Base-by-base conservation (phyloP, 176 grass and related monocot genomes). In the Juncus inflexus region DNA sequence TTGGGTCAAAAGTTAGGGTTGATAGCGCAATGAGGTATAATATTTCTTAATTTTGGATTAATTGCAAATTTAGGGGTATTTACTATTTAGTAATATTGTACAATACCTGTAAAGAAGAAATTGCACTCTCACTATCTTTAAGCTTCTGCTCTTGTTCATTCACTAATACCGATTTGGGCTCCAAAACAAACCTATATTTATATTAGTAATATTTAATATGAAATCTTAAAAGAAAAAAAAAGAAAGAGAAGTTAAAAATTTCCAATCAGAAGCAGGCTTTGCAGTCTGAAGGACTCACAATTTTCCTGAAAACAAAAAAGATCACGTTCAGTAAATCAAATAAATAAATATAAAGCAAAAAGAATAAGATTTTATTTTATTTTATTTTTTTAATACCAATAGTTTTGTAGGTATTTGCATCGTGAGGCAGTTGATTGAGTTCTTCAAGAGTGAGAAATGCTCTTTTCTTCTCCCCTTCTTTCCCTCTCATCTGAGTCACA, bases 401-500 rank as follows among this genome's bases (percentile, higher is more conserved):
- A 63, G 87, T 72, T 76, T 97, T 97, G 77, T 89, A 97, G 19
- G 87, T 91, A 67, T 97, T 97, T 38, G 87, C 67, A 62, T 88
- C 85, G 53, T 97, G 79, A 60, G 85, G 77, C 50, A 97, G 73
- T 40, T 86, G 85, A n/a, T 66, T 72, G 76, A 97, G 87, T 84
- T 97, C 92, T 70, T 97, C 92, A 67, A 91, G 55, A 35, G 87
- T 97, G 42, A 97, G 83, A 76, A 91, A 86, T 9, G 92, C 88
- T 37, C 82, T 79, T 76, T 97, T 97, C 63, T 88, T 97, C 78
- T 97, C 92, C 7, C 77, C 78, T 78, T 97, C 87, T 69, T 97
- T 97, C 50, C 80, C 58, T 58, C 77, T 82, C 84, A 97, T 89
- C 72, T 86, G 85, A 83, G 66, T 72, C 63, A 91, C 87, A 50